Evolutionary conservation across 129 eudicot genomes (phyloP).

Genomic region (Cynara cardunculus): DNA sequence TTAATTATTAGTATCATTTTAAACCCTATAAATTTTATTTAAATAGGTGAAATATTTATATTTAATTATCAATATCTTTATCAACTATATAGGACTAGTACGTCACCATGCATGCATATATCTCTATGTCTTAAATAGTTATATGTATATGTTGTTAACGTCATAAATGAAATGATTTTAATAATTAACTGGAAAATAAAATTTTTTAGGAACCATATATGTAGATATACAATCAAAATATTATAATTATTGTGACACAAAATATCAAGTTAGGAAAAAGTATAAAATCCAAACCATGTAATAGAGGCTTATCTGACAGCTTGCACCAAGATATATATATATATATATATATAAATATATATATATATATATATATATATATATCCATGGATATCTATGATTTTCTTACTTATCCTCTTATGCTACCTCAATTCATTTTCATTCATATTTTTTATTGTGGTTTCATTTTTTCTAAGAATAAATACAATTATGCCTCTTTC

Average conservation of each 20-base stretch:
- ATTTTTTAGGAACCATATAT: background rate
- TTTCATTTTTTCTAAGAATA: background rate
- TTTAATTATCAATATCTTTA: background rate
- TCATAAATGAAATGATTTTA: background rate
- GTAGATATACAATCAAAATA: background rate
- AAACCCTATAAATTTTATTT: background rate
- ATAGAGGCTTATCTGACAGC: constrained; percentile 21
- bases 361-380: too few species aligned
- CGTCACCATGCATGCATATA: background rate
- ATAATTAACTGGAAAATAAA: background rate
- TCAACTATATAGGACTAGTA: too few species aligned
- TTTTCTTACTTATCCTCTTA: constrained; percentile 13
- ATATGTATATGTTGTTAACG: background rate
- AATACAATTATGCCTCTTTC: background rate
- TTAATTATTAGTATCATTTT: too few species aligned
- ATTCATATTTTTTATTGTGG: constrained; percentile 17
- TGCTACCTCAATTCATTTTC: background rate
- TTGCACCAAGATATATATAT: too few species aligned
- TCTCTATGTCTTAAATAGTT: too few species aligned
- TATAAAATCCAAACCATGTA: constrained; percentile 9
- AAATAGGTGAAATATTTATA: too few species aligned
- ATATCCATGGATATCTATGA: constrained; percentile 20
- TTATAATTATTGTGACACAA: background rate
- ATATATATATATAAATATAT: too few species aligned
- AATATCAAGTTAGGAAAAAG: background rate